Conservation (phyloP, 495 filamentous ascomycete genomes). For the Aspergillus taichungensis region DNA sequence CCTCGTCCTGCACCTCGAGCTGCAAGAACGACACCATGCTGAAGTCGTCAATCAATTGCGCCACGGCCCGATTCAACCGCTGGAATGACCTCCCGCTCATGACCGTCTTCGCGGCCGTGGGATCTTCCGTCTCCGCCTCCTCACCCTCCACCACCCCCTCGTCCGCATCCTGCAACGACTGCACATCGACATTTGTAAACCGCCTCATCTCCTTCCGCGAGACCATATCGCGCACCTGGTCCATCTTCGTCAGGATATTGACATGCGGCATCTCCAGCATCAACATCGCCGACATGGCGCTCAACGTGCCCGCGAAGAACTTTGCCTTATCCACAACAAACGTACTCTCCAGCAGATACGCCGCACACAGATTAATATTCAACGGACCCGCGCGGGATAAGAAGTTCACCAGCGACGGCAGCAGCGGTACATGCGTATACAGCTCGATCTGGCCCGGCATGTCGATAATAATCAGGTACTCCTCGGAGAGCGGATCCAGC, state of each 20-base stretch:
- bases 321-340: slow-evolving; percentile 94
- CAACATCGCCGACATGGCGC: slow-evolving; percentile 97
- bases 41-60: slow-evolving; percentile 85
- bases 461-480: slow-evolving; percentile 94
- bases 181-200: slow-evolving; percentile 75
- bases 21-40: slow-evolving; percentile 95
- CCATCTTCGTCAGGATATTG: slow-evolving; percentile 95
- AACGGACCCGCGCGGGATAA: slow-evolving; percentile 70
- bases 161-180: slow-evolving; percentile 62
- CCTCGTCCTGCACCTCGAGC: slow-evolving; percentile 84
- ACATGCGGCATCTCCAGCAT: slow-evolving; percentile 95
- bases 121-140: slow-evolving; percentile 36
- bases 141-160: slow-evolving; percentile 25
- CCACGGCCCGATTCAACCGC: slow-evolving; percentile 75
- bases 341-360: slow-evolving; percentile 89
- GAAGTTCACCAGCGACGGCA: slow-evolving; percentile 77
- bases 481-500: slow-evolving; percentile 80
- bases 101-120: slow-evolving; percentile 51
- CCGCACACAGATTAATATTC: slow-evolving; percentile 85
- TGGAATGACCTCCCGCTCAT: slow-evolving; percentile 74
- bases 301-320: slow-evolving; percentile 91
- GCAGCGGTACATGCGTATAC: slow-evolving; percentile 90
- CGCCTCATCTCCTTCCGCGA: slow-evolving; percentile 74
- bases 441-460: slow-evolving; percentile 99
- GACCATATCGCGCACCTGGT: slow-evolving; percentile 78